Evolutionary conservation across 805 yeast genomes (phyloP), one percentile per base, ranked within the genome.

Genomic region (Ogataea naganishii): DNA sequence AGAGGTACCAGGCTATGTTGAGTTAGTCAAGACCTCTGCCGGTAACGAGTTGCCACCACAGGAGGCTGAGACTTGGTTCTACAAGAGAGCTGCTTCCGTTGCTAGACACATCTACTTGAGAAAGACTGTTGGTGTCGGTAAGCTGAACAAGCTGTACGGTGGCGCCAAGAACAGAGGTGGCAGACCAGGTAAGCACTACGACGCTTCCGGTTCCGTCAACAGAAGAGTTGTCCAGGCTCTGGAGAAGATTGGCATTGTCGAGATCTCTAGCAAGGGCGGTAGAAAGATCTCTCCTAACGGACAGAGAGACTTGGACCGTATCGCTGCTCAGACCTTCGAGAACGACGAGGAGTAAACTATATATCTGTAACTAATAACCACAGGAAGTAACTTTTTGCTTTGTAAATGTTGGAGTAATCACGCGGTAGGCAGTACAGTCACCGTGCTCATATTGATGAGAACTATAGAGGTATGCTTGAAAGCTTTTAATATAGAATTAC

Each of bases 221-320:
- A 86, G 98, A 81, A 88, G 70, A 72, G 96, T 83, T 53, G 75
- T 92, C 61, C 98, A 92, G 74, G 79, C 97, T 58, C 83, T 92
- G 62, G 96, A 88, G 79, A 88, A 89, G 77, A 81, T 92, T 48
- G 97, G 97, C 67, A 85, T 92, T 53, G 73, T 92, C 55, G 98
- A 89, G 75, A 74, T 81, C 65, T 78, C 95, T 63, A 83, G 86
- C 70, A 85, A 84, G 72, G 96, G 96, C 66, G 98, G 98, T 69
- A 92, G 98, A 80, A 85, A 88, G 72, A 85, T 92, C 79, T 81
- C 96, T 46, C 96, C 85, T 66, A 83, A 86, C 72, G 99, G 99
- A 66, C 97, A 89, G 76, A 88, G 98, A 84, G 99, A 92, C 75
- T 82, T 92, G 75, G 99, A 92, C 76, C 96, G 99, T 80, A 89